These are phyloP conservation scores for Colletotrichum trifolii DNA, from an alignment of 2,329 filamentous ascomycete genomes.

Conservation along the genomic window DNA sequence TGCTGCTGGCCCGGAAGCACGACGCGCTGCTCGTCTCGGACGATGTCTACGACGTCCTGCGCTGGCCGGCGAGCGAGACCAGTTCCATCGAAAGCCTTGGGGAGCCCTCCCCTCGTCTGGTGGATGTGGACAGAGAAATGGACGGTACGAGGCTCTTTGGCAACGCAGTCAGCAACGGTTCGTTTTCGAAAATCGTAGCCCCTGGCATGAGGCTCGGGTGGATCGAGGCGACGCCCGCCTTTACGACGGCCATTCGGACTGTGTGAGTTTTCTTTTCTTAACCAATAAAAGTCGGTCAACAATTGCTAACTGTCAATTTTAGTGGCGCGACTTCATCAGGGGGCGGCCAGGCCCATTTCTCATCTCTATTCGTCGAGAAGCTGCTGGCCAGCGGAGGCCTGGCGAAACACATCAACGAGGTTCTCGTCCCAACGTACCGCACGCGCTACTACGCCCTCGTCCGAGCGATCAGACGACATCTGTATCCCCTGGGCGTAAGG, in stretches of 20 bases:
- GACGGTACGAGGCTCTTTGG: slow-evolving; percentile 75
- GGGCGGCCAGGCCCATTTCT: slow-evolving; percentile 14
- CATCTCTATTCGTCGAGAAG: slow-evolving; percentile 38
- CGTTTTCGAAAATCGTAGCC: slow-evolving; percentile 87
- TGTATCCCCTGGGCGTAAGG: slow-evolving; percentile 49
- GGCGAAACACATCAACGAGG: slow-evolving; percentile 54
- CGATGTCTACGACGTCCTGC: slow-evolving; percentile 93
- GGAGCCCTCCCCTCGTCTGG: slow-evolving; percentile 75
- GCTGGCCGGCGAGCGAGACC: slow-evolving; percentile 66
- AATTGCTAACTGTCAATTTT: background rate
- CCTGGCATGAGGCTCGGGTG: slow-evolving; percentile 88
- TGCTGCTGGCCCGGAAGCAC: slow-evolving; percentile 78
- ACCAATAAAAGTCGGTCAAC: background rate
- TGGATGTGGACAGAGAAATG: slow-evolving; percentile 74
- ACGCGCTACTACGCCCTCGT: slow-evolving; percentile 8
- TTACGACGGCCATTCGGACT: slow-evolving; percentile 61
- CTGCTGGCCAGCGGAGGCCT: slow-evolving; percentile 58
- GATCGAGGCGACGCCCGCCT: slow-evolving; percentile 75
- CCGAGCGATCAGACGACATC: background rate
- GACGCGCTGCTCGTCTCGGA: slow-evolving; percentile 86
- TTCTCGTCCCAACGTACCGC: slow-evolving; percentile 49
- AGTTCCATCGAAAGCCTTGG: slow-evolving; percentile 44
- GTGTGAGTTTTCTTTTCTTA: slow-evolving; percentile 52
- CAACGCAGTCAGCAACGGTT: slow-evolving; percentile 87
- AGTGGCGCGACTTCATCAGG: slow-evolving; percentile 63